These are phyloP conservation scores for Dictyostelium capitatum DNA, from an alignment of 78 protist species.

Conservation along the genomic window DNA sequence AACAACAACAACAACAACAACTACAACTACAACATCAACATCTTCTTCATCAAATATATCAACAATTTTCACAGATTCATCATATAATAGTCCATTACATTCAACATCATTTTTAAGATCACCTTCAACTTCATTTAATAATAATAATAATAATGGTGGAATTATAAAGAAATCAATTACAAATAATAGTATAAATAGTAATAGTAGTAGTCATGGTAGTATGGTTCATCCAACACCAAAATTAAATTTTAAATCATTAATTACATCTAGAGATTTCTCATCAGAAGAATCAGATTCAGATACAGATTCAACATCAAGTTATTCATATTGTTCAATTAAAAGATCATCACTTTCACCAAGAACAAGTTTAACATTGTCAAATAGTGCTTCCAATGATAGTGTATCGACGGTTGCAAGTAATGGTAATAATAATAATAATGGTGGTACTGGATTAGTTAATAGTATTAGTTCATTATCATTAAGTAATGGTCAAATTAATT, in stretches of 20 bases:
- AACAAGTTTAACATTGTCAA: slow-evolving; percentile 42
- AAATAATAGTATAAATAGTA: background rate
- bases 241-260: slow-evolving; percentile 9
- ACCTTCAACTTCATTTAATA: background rate
- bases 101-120: slow-evolving; percentile 4
- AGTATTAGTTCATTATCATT: background rate
- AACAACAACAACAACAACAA: background rate
- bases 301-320: slow-evolving; percentile 38
- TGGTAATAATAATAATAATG: background rate
- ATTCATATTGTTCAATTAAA: background rate
- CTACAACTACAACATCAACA: background rate
- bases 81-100: background rate
- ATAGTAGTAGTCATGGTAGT: background rate
- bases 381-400: slow-evolving; percentile 27
- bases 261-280: slow-evolving; percentile 33
- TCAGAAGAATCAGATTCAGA: slow-evolving; percentile 63
- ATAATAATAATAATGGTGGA: background rate
- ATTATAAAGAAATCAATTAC: background rate
- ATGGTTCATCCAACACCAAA: slow-evolving; percentile 2
- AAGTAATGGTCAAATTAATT: background rate
- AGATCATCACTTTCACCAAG: slow-evolving; percentile 69
- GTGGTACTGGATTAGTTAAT: background rate
- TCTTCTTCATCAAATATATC: background rate
- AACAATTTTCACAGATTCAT: background rate
- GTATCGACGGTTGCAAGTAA: slow-evolving; percentile 7